Evolutionary conservation across 2,329 filamentous ascomycete species (phyloP).

Genomic region (Aureobasidium namibiae): DNA sequence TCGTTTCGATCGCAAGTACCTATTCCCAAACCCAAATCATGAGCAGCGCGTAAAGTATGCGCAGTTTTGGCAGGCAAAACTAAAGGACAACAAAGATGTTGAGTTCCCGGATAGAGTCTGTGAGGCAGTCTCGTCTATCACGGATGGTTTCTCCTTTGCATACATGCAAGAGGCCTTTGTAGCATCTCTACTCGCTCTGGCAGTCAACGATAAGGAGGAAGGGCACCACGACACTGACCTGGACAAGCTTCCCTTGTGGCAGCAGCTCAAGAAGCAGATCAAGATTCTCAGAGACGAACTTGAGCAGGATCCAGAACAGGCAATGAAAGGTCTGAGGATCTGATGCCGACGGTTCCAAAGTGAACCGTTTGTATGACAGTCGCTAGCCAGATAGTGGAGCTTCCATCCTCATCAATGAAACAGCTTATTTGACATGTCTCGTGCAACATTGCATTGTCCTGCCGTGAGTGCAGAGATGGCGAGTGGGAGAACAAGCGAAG

Average conservation of each 20-base stretch:
- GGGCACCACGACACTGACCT: conserved; percentile 32
- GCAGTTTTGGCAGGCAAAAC: conserved; percentile 37
- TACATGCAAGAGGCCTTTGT: conserved; percentile 64
- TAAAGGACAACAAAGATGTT: conserved; percentile 23
- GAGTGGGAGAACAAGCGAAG: not conserved
- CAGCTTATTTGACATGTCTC: not conserved
- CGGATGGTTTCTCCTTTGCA: conserved; percentile 56
- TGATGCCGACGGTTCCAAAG: not conserved
- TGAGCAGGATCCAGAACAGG: conserved; percentile 19
- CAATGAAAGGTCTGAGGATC: not conserved
- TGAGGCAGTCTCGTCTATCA: conserved; percentile 49
- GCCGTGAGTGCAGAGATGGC: not conserved
- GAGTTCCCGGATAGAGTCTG: conserved; percentile 24
- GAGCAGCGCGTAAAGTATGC: conserved; percentile 34
- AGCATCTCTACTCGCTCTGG: conserved; percentile 50
- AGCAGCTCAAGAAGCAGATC: conserved; percentile 56
- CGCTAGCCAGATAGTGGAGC: not conserved
- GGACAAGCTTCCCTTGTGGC: conserved; percentile 49
- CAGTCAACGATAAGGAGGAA: conserved; percentile 20
- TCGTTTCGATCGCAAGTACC: conserved; percentile 41
- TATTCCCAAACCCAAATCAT: conserved; percentile 32
- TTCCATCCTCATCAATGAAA: not conserved
- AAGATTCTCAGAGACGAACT: conserved; percentile 53
- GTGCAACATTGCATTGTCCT: not conserved
- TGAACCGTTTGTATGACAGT: not conserved